Evolutionary conservation across 371 early-diverging fungal genomes (phyloP), one percentile per base, ranked within the genome.

Genomic region (Mortierella sp.): DNA sequence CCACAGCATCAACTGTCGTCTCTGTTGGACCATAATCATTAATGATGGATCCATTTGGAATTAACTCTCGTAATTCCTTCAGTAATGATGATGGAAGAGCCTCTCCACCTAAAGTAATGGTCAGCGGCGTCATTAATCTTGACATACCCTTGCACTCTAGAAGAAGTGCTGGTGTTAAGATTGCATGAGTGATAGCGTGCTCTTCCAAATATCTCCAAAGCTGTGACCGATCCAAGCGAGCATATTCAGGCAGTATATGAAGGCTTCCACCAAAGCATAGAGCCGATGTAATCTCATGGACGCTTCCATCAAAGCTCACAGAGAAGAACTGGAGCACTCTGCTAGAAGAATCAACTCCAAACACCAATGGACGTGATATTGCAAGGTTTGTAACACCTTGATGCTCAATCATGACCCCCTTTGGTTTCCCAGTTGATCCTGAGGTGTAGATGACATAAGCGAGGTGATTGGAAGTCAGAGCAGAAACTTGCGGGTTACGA

Each of bases 381-480:
- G 39, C 61, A n/a, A 73, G 55, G 52, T 77, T 79, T 54, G 66
- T 60, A 26, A 73, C 70, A 6, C 62, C 73, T 22, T 32, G 35
- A 57, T 89, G 89, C 5, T 66, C 57, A 9, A 86, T 55, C 35
- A 85, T 66, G 11, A 86, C 86, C 5, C 87, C 89, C 63, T 89
- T 89, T 12, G 89, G 88, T 35, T 76, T 76, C 12, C 88, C 89
- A 0, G 87, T 89, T 3, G 87, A 83, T n/a, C 89, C 89, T 5
- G 86, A 87, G 5, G 88, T 89, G 70, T 83, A 88, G 22, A 85
- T 69, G 52, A 86, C 70, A 51, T 75, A 75, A 11, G 78, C 73
- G 22, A 71, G 71, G 47, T 71, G 58, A 18, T 20, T 28, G 9
- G 45, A 32, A 0, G 35, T 58, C 1, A 67, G 26, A 0, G 12